phyloP scores from a whole-genome alignment of 2,329 filamentous ascomycete genomes.

The Blastomyces percursus region DNA sequence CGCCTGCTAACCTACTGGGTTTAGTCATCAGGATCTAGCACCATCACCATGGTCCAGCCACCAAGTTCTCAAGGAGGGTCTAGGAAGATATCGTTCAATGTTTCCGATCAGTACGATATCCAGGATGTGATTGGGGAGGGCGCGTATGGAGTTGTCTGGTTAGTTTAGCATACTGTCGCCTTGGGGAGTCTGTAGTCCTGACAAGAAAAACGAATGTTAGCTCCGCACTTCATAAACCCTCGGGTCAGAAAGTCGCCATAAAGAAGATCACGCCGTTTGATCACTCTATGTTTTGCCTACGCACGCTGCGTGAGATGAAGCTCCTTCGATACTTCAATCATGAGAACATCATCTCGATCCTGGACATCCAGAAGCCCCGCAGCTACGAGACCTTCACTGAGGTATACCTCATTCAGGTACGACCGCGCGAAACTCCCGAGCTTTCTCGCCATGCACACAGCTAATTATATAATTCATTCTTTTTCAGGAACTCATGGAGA shows the following conservation, averaged over 20 bases:
- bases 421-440: slow-evolving; percentile 14
- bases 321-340: slow-evolving; percentile 97
- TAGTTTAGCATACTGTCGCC: slow-evolving; percentile 32
- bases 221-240: slow-evolving; percentile 96
- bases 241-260: slow-evolving; percentile 96
- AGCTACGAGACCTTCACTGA: slow-evolving; percentile 95
- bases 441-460: neutral
- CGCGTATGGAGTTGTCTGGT: slow-evolving; percentile 98
- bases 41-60: slow-evolving; percentile 36
- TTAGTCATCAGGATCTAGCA: slow-evolving; percentile 7
- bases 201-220: slow-evolving; percentile 36
- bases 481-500: slow-evolving; percentile 89
- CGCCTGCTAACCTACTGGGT: slow-evolving; percentile 6
- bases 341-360: slow-evolving; percentile 98
- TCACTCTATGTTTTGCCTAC: slow-evolving; percentile 96
- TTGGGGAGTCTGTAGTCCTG: slow-evolving; percentile 9
- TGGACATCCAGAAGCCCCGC: slow-evolving; percentile 96
- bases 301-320: slow-evolving; percentile 98
- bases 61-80: slow-evolving; percentile 44
- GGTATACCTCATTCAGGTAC: slow-evolving; percentile 94
- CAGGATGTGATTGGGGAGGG: slow-evolving; percentile 98
- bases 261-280: slow-evolving; percentile 99
- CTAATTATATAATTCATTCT: neutral
- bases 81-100: slow-evolving; percentile 98
- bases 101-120: slow-evolving; percentile 98